These are phyloP conservation scores for Hansenula lynferdii DNA, from an alignment of 1,139 yeast genomes.

Conservation along the genomic window DNA sequence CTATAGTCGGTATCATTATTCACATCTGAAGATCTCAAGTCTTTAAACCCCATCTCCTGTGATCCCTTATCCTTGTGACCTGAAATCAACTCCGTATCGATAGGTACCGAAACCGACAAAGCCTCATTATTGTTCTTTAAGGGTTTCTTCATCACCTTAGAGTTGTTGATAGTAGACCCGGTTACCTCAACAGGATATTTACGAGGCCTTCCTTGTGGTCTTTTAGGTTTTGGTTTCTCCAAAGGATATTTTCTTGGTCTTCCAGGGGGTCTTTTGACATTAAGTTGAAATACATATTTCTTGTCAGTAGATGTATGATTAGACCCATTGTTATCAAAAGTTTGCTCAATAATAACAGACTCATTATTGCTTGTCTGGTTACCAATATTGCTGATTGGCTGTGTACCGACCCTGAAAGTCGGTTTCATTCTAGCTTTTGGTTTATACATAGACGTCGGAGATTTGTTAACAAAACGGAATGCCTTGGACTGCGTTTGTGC, in stretches of 20 bases:
- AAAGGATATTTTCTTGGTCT: constrained; percentile 49
- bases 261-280: constrained; percentile 29
- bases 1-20: no score
- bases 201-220: constrained; percentile 24
- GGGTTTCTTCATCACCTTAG: constrained; percentile 2
- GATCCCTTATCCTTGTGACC: no score
- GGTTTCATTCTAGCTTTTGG: constrained; percentile 19
- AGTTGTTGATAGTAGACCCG: neutral
- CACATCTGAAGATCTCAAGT: no score
- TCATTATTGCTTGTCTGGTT: constrained; percentile 7
- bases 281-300: constrained; percentile 15
- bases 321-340: constrained; percentile 7
- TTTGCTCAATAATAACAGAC: constrained; percentile 18
- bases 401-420: constrained; percentile 15
- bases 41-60: no score
- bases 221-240: constrained; percentile 34
- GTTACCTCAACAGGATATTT: constrained; percentile 13
- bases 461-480: constrained; percentile 20
- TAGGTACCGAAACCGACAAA: constrained; percentile 3
- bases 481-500: no score
- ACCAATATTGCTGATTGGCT: constrained; percentile 1
- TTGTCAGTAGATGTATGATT: constrained; percentile 5
- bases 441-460: constrained; percentile 15
- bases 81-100: constrained; percentile 12
- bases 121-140: neutral